These are phyloP conservation scores for Salisapilia sapeloensis DNA, from an alignment of 352 stramenopile species.

Conservation along the genomic window DNA sequence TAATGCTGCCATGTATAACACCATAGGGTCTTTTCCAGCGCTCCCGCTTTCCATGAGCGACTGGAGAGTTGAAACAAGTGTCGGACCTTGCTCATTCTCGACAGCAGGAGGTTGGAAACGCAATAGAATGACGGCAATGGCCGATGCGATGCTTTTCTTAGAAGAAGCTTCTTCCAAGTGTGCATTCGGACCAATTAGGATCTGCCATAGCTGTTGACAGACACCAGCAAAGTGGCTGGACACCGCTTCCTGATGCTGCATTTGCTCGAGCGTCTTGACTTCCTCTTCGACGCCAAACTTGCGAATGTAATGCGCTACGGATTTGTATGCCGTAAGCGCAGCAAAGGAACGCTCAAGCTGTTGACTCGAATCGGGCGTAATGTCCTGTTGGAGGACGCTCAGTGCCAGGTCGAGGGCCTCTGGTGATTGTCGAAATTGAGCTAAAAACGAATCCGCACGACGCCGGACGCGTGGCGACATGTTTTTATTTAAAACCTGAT, in stretches of 20 bases:
- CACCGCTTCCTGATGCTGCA: slow-evolving; percentile 21
- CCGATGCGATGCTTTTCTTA: slow-evolving; percentile 52
- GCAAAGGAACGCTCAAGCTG: slow-evolving; percentile 43
- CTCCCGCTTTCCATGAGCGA: too few relatives aligned
- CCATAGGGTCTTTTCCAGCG: slow-evolving; percentile 14
- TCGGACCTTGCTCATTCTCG: slow-evolving; percentile 48
- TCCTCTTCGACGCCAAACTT: slow-evolving; percentile 49
- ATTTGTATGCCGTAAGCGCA: slow-evolving; percentile 55
- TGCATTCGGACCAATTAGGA: slow-evolving; percentile 41
- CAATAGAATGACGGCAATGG: slow-evolving; percentile 59
- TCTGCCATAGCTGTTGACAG: slow-evolving; percentile 60
- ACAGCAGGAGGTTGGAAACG: slow-evolving; percentile 56
- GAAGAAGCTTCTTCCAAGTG: slow-evolving; percentile 32
- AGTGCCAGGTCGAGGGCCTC: slow-evolving; percentile 37
- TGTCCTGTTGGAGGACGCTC: slow-evolving; percentile 27
- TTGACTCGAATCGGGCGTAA: slow-evolving; percentile 13
- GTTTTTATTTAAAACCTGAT: slow-evolving; percentile 56
- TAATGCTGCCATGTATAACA: slow-evolving; percentile 62
- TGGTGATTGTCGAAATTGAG: slow-evolving; percentile 58
- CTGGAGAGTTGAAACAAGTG: too few relatives aligned
- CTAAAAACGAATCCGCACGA: slow-evolving; percentile 51
- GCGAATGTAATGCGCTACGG: slow-evolving; percentile 40
- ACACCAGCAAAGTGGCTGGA: slow-evolving; percentile 43
- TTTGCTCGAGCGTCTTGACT: too few relatives aligned
- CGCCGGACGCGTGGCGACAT: slow-evolving; percentile 45